Percentiles rank a stretch among this genome's conserved stretches.
These are phyloP conservation scores for Chaetoceros tenuissimus DNA, from an alignment of 108 stramenopile species.

Conservation along the genomic window DNA sequence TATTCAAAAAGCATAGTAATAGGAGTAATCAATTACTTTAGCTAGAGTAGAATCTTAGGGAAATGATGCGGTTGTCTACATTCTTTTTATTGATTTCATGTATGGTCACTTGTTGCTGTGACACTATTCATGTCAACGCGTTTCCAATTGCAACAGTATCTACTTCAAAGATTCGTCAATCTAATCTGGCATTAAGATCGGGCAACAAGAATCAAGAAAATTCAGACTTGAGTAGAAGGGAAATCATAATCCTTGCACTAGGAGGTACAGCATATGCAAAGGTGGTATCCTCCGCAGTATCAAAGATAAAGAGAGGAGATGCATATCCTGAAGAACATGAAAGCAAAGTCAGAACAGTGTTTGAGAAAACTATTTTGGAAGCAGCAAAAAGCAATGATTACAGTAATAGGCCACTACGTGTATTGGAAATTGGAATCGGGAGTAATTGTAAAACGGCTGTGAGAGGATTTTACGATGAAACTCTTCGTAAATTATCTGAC, in stretches of 20 bases:
- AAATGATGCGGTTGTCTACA: no score
- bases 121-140: no score
- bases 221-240: no score
- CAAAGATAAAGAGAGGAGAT: conserved; percentile 7
- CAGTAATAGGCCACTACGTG: conserved; percentile 14
- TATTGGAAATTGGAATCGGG: conserved; percentile 52
- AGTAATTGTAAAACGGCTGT: conserved; percentile 21
- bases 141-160: no score
- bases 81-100: no score
- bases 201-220: no score
- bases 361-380: conserved; percentile 9
- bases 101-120: no score
- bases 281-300: neutral
- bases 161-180: no score
- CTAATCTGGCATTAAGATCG: no score
- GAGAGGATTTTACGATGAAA: conserved; percentile 30
- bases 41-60: no score
- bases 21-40: no score
- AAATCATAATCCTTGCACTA: neutral
- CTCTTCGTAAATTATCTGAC: conserved; percentile 9
- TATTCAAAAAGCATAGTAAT: no score
- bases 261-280: neutral
- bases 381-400: conserved; percentile 1
- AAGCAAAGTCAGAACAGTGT: conserved; percentile 16
- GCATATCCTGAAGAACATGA: conserved; percentile 38